Percentiles rank a stretch among this genome's conserved stretches.
Conservation (phyloP, 1,139 yeast species). For the Scheffersomyces insectosa region DNA sequence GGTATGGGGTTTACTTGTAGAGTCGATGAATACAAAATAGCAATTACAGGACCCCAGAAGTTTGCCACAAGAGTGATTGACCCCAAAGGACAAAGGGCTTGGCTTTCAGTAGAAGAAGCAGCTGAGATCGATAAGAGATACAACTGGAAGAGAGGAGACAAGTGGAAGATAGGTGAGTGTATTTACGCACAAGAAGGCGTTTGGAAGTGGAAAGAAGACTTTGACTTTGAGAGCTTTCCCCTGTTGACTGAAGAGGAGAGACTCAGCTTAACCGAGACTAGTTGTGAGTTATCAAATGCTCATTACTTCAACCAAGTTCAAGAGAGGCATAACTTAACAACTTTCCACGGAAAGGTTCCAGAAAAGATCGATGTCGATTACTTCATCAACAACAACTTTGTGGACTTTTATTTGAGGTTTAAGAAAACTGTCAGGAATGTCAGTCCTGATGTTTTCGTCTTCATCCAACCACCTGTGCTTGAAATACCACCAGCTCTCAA, state of each 20-base stretch:
- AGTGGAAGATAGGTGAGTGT: constrained; percentile 76
- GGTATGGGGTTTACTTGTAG: constrained; percentile 74
- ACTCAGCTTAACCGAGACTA: constrained; percentile 31
- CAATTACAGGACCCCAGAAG: constrained; percentile 74
- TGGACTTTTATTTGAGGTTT: constrained; percentile 55
- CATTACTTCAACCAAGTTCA: constrained; percentile 20
- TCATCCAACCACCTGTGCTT: constrained; percentile 83
- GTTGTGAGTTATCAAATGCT: neutral
- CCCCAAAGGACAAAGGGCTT: constrained; percentile 66
- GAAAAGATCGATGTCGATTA: constrained; percentile 50
- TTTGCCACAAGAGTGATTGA: constrained; percentile 57
- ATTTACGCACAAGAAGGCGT: constrained; percentile 78
- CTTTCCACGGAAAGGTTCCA: constrained; percentile 20
- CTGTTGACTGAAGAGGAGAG: constrained; percentile 24
- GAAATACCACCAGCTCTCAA: constrained; percentile 73
- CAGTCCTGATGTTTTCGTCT: constrained; percentile 50
- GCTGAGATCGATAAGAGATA: constrained; percentile 53
- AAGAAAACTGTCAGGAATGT: constrained; percentile 49
- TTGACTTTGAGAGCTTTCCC: constrained; percentile 22
- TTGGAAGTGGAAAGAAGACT: constrained; percentile 53
- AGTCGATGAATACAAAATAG: constrained; percentile 65
- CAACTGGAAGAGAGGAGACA: constrained; percentile 63
- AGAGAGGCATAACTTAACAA: constrained; percentile 20
- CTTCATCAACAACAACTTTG: constrained; percentile 64
- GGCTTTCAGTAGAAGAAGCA: constrained; percentile 56